A percentile compares a stretch with the other conserved stretches of the same genome.
phyloP scores from a whole-genome alignment of 768 basidiomycete species.

The Gloeopeniophorella convolvens region DNA sequence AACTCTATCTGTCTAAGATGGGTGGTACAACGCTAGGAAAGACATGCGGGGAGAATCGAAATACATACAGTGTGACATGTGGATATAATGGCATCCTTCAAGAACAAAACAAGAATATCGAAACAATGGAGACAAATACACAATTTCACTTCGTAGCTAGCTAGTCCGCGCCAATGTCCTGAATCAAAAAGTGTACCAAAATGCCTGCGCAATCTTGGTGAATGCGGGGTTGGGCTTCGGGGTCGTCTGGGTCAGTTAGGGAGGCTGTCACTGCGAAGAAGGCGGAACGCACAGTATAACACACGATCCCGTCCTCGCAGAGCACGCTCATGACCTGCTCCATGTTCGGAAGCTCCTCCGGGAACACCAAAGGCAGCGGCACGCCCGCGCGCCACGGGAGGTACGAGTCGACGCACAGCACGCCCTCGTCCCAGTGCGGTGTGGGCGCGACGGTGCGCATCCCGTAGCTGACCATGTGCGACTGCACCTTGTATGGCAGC shows the following conservation, averaged over 20 bases:
- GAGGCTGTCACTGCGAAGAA: background rate
- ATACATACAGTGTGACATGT: too few species aligned
- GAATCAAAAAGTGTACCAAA: conserved; percentile 7
- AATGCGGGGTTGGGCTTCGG: background rate
- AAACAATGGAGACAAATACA: too few species aligned
- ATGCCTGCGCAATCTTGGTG: background rate
- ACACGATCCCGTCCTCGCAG: conserved; percentile 13
- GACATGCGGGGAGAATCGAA: too few species aligned
- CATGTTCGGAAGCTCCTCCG: background rate
- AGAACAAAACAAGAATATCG: too few species aligned
- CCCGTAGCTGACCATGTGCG: conserved; percentile 6
- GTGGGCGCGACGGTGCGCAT: conserved; percentile 6
- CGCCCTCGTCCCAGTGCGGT: conserved; percentile 3
- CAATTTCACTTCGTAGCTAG: too few species aligned
- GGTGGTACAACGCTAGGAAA: too few species aligned
- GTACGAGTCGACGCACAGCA: conserved; percentile 8
- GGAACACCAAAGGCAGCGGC: background rate
- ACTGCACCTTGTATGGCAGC: conserved; percentile 1
- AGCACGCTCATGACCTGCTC: background rate
- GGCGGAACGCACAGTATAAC: conserved; percentile 1
- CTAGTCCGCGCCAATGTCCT: too few species aligned
- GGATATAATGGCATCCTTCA: too few species aligned
- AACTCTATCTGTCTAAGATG: too few species aligned
- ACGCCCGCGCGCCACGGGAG: background rate
- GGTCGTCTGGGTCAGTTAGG: background rate